These are phyloP conservation scores for Endocarpon pusillum DNA, from an alignment of 495 filamentous ascomycete species.

Conservation along the genomic window DNA sequence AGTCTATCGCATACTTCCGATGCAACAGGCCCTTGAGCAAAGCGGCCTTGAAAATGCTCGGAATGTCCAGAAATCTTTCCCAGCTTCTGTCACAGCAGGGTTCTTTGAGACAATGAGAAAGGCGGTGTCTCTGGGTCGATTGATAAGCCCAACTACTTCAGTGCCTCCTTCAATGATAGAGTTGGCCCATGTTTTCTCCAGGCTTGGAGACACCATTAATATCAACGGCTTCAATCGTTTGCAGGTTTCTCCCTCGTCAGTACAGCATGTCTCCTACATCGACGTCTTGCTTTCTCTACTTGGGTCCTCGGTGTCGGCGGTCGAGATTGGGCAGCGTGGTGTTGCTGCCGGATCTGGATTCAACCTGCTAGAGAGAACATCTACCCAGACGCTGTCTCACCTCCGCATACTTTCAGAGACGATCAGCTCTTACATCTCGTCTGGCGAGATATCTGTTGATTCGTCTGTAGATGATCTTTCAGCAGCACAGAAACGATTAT, in stretches of 20 bases:
- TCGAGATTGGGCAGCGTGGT: constrained; percentile 86
- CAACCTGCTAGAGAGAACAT: constrained; percentile 70
- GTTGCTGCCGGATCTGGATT: constrained; percentile 55
- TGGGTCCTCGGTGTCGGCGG: constrained; percentile 74
- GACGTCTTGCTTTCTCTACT: constrained; percentile 58
- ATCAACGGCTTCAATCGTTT: constrained; percentile 37
- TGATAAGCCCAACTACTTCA: background rate
- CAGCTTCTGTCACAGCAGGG: no score
- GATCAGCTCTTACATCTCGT: constrained; percentile 68
- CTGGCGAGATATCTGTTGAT: no score
- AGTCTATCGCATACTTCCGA: no score
- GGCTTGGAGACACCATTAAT: constrained; percentile 60
- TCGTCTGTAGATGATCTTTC: no score
- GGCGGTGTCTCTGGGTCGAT: no score
- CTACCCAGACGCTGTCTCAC: constrained; percentile 65
- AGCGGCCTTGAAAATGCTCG: no score
- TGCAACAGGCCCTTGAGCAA: no score
- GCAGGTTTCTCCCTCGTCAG: constrained; percentile 20
- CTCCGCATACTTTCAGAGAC: constrained; percentile 85
- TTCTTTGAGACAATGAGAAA: no score
- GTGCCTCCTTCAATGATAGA: constrained; percentile 45
- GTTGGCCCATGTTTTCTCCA: constrained; percentile 61
- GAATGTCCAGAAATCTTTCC: no score
- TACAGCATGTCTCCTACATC: constrained; percentile 29
- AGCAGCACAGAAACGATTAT: constrained; percentile 56